phyloP scores from a whole-genome alignment of 352 stramenopile species.

The Albugo laibachii region DNA sequence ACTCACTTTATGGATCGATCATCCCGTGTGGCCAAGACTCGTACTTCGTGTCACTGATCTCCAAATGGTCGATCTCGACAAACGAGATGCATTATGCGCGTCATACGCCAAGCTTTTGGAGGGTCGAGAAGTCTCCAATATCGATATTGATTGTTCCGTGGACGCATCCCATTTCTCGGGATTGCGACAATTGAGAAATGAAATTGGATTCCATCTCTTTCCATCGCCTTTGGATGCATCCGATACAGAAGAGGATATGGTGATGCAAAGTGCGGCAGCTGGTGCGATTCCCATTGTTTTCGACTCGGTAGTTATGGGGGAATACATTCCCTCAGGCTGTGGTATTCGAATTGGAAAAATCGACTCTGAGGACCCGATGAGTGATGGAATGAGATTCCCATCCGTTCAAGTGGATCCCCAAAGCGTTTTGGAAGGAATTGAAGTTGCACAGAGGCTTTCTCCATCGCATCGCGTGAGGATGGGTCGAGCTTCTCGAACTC shows the following conservation, averaged over 20 bases:
- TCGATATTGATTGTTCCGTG: slow-evolving; percentile 34
- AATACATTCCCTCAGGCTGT: slow-evolving; percentile 34
- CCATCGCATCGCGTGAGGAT: slow-evolving; percentile 28
- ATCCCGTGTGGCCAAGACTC: slow-evolving; percentile 28
- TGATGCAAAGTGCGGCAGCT: slow-evolving; percentile 29
- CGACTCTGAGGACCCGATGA: slow-evolving; percentile 9
- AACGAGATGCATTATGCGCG: too few relatives aligned
- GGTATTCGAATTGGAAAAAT: slow-evolving; percentile 38
- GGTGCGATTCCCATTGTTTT: slow-evolving; percentile 40
- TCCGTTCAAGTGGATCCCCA: slow-evolving; percentile 24
- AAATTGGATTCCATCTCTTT: slow-evolving; percentile 45
- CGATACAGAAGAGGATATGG: slow-evolving; percentile 20
- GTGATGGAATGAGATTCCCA: slow-evolving; percentile 15
- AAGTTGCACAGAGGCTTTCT: slow-evolving; percentile 22
- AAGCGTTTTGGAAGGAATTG: slow-evolving; percentile 31
- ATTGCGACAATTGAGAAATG: slow-evolving; percentile 34
- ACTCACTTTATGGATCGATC: slow-evolving; percentile 25
- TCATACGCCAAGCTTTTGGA: too few relatives aligned
- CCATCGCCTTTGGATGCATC: slow-evolving; percentile 29
- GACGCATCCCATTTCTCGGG: slow-evolving; percentile 16
- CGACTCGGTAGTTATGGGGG: slow-evolving; percentile 51
- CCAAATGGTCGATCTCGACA: too few relatives aligned
- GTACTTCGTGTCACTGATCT: too few relatives aligned
- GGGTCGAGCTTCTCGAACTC: slow-evolving; percentile 25
- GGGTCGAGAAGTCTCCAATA: slow-evolving; percentile 9